Conservation (phyloP, 352 stramenopile genomes). For the Globisporangium cylindrosporum region DNA sequence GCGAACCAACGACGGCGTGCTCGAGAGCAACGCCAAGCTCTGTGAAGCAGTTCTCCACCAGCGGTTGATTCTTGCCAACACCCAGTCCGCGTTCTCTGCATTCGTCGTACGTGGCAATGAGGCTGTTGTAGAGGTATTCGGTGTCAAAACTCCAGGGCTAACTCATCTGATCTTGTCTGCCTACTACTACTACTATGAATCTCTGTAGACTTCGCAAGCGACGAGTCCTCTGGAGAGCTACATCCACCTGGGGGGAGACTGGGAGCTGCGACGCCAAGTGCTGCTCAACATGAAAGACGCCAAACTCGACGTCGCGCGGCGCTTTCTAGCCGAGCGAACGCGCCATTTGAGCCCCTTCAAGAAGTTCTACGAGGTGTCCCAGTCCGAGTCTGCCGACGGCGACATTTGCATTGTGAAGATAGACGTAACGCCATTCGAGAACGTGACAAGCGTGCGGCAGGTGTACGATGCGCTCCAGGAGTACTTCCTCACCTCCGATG, state of each 20-base stretch:
- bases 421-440: conserved; percentile 31
- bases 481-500: conserved; percentile 35
- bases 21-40: background rate
- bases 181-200: background rate
- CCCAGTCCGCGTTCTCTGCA: background rate
- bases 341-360: conserved; percentile 23
- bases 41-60: background rate
- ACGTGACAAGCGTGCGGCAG: conserved; percentile 20
- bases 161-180: background rate
- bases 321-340: conserved; percentile 29
- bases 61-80: background rate
- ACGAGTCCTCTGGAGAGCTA: conserved; percentile 36
- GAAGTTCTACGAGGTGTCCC: conserved; percentile 27
- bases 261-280: conserved; percentile 18
- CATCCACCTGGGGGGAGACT: conserved; percentile 28
- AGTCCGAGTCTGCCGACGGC: conserved; percentile 33
- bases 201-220: conserved; percentile 24
- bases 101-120: background rate
- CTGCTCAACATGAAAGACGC: conserved; percentile 24
- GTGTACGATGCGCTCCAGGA: conserved; percentile 37
- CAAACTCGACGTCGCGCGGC: conserved; percentile 21
- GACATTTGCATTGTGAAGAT: conserved; percentile 31
- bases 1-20: background rate
- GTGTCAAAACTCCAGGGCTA: too few species aligned
- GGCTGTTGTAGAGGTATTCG: background rate